phyloP scores from a whole-genome alignment of 208 protist species.

The Trypanosoma mega region DNA sequence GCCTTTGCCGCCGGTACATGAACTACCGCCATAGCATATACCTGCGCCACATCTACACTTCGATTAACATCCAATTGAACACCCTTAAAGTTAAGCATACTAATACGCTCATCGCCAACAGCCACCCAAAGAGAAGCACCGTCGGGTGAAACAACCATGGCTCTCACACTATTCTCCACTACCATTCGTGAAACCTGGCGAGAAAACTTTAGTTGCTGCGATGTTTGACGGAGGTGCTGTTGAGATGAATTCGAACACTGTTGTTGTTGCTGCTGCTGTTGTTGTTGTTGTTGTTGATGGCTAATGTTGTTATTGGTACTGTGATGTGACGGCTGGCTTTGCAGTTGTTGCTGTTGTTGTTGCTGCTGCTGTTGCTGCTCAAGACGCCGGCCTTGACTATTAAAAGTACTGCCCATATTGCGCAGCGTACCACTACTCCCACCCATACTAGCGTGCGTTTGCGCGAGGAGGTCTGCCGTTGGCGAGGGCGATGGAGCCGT shows the following conservation, averaged over 20 bases:
- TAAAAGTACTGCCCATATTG: not conserved
- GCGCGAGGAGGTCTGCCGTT: conserved; percentile 19
- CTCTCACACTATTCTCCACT: conserved; percentile 37
- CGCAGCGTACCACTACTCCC: not conserved
- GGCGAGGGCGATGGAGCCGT: conserved; percentile 12
- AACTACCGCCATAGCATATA: conserved; percentile 83
- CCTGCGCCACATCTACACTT: conserved; percentile 69
- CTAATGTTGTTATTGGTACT: not conserved
- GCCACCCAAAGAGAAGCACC: conserved; percentile 63
- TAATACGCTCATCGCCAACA: conserved; percentile 75
- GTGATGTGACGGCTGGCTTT: not conserved
- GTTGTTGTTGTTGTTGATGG: not conserved
- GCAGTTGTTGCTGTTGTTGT: not conserved
- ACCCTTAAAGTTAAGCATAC: conserved; percentile 56
- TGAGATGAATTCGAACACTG: not conserved
- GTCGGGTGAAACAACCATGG: conserved; percentile 69
- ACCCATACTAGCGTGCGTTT: no score
- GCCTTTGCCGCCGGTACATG: conserved; percentile 47
- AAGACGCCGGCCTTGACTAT: not conserved
- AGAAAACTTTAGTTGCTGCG: conserved; percentile 19
- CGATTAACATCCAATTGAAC: conserved; percentile 44
- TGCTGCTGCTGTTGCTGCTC: not conserved
- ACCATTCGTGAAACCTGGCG: conserved; percentile 54
- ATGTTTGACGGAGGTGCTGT: not conserved
- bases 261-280: not conserved